Base-by-base conservation (phyloP, 257 asterid species). In the Capsicum baccatum region DNA sequence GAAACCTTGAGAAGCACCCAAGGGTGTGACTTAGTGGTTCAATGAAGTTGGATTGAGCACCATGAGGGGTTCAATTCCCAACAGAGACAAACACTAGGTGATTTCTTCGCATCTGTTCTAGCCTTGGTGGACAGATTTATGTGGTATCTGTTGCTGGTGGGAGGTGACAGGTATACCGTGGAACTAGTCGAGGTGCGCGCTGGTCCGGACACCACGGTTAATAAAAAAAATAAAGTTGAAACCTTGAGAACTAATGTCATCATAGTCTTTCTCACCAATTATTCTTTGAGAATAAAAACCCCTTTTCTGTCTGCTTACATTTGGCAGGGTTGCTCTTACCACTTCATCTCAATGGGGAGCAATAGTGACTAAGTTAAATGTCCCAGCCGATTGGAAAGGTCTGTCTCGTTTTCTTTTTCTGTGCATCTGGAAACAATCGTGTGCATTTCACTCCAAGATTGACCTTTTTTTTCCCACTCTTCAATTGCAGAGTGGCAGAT, bases 371-470 rank as follows among this genome's bases (percentile, higher is more conserved):
- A 95, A 95, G 86, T 92, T 95, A 37, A 88, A 88, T 13, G 99
- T 97, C 84, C 96, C 99, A 21, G 95, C 89, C 15, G 99, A 97
- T 85, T 97, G 99, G 99, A 97, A 97, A 95, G 99, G 99, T 97
- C 82, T 42, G 16, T 87, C 82, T 86, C 79, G 79, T 58, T 26
- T 83, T 26, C 47, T 69, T 42, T 42, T 82, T 63, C 35, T 3
- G 66, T 64, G n/a, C 16, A 1, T 81, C 54, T 48, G 4, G 56
- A 37, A 48, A 8, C 6, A 67, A 52, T 21, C n/a, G 8, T 11
- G 8, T 73, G 79, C 50, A 33, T 68, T 74, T 33, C 15, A 35
- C 17, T 66, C 79, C 63, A 44, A 52, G 55, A 79, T 39, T n/a
- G 37, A 63, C 6, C 8, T 60, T 8, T 68, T 68, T 26, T 42